phyloP scores from a whole-genome alignment of 345 rosid species.

The Psidium friedrichsthalianum region DNA sequence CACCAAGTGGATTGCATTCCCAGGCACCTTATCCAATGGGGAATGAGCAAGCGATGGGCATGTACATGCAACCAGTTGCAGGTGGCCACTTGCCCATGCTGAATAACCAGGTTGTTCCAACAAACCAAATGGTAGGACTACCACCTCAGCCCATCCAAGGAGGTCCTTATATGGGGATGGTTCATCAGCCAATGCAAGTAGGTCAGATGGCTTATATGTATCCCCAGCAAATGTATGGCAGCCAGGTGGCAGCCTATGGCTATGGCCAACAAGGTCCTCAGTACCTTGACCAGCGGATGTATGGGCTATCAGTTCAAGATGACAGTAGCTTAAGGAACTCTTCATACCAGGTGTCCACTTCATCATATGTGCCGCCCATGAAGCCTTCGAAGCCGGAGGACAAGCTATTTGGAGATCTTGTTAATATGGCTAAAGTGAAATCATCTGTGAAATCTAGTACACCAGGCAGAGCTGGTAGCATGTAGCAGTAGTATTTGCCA shows the following conservation, averaged over 20 bases:
- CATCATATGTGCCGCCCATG: slow-evolving; percentile 47
- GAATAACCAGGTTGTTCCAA: background rate
- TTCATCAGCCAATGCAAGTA: slow-evolving; percentile 35
- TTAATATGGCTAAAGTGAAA: slow-evolving; percentile 81
- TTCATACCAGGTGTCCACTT: slow-evolving; percentile 36
- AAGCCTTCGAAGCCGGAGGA: slow-evolving; percentile 64
- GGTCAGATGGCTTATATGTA: slow-evolving; percentile 35
- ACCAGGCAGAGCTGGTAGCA: slow-evolving; percentile 71
- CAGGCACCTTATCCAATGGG: slow-evolving; percentile 35
- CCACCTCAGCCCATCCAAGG: slow-evolving; percentile 45
- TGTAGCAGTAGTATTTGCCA: slow-evolving; percentile 26
- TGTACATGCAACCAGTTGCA: slow-evolving; percentile 53
- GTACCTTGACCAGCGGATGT: slow-evolving; percentile 73
- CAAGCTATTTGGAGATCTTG: slow-evolving; percentile 95
- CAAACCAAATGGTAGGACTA: slow-evolving; percentile 27
- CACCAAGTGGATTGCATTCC: slow-evolving; percentile 25
- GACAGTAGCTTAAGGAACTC: slow-evolving; percentile 30
- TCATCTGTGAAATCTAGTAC: slow-evolving; percentile 34
- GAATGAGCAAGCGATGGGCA: slow-evolving; percentile 41
- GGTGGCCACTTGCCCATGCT: slow-evolving; percentile 14
- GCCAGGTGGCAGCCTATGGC: slow-evolving; percentile 65
- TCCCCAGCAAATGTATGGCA: slow-evolving; percentile 58
- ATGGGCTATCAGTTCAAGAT: slow-evolving; percentile 54
- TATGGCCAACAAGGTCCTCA: slow-evolving; percentile 54
- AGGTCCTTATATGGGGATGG: slow-evolving; percentile 51